Conservation (phyloP, 257 asterid genomes). For the Vinca minor region DNA sequence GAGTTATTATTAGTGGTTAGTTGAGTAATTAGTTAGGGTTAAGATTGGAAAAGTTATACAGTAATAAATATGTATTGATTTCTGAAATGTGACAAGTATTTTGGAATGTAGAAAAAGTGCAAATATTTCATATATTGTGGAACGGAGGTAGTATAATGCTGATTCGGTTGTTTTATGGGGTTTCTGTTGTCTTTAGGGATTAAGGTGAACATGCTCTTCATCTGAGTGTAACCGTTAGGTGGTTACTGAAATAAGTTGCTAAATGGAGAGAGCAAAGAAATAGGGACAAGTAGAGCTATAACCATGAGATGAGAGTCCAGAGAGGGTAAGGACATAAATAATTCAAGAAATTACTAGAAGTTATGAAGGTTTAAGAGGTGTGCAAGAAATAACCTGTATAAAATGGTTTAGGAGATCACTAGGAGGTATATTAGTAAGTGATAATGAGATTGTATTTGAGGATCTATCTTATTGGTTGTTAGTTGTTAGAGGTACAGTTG, state of each 20-base stretch:
- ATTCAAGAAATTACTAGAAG: background rate
- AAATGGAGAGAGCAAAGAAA: background rate
- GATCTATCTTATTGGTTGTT: background rate
- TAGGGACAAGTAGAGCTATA: background rate
- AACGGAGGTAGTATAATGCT: no score
- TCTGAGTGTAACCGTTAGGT: background rate
- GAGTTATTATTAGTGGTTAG: no score
- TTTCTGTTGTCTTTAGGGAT: background rate
- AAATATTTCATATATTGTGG: no score
- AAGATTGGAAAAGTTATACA: no score
- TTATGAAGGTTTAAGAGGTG: background rate
- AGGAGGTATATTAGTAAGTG: background rate
- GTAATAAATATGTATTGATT: no score
- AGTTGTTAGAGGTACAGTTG: background rate
- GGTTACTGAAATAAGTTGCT: background rate
- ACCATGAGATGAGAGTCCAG: background rate
- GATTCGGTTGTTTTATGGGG: no score
- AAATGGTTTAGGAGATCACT: background rate
- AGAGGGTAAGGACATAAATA: background rate
- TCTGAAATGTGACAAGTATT: no score
- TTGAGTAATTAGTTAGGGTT: no score
- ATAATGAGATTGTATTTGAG: background rate
- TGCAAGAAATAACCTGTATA: background rate
- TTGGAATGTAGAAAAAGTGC: no score
- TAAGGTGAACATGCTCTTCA: background rate